Evolutionary conservation across 2,329 filamentous ascomycete genomes (phyloP), one percentile per base, ranked within the genome.

Genomic region (Dothideomycetes sp.): DNA sequence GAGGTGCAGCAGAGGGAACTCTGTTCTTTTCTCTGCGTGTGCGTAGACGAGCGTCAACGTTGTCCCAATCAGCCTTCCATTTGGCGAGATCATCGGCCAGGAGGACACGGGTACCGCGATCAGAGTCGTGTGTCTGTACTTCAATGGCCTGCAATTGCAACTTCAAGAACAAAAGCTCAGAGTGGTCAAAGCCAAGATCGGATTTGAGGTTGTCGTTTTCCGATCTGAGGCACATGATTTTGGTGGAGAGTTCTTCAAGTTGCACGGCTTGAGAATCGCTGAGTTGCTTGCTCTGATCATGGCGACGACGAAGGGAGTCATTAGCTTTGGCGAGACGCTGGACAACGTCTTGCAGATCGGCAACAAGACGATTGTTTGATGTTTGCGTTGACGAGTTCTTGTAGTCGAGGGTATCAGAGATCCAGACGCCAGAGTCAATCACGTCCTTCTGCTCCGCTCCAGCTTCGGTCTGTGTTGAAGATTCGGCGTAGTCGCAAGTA

Each of bases 141-240:
- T 63, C 59, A 15, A 64, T 38, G 4, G 55, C 54, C 45, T 59
- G 58, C 33, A 64, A 50, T 45, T 63, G 61, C 22, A 64, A 45
- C 49, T 62, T 60, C 30, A 64, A 45, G 38, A 57, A 62, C 25
- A 64, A 51, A 15, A 64, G 49, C 41, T 63, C 59, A 36, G 53
- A 57, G 41, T 62, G 56, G 37, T 62, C 59, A 47, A 61, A 58
- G 19, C 54, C 58, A 13, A 64, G 49, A 40, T 63, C 59, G 3
- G 53, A 48, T 29, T 54, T 53, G 33, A 65, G 47, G 9, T 50
- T 50, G 35, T 63, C 59, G 38, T 63, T 64, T 47, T 63, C 58
- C 9, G 56, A 52, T 19, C 55, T 53, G 7, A 64, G 47, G 11
- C 46, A 45, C 33, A 58, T 47, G 12, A 55, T 48, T 38, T 58